Conservation (phyloP, 345 rosid genomes). For the Melaleuca alternifolia region DNA sequence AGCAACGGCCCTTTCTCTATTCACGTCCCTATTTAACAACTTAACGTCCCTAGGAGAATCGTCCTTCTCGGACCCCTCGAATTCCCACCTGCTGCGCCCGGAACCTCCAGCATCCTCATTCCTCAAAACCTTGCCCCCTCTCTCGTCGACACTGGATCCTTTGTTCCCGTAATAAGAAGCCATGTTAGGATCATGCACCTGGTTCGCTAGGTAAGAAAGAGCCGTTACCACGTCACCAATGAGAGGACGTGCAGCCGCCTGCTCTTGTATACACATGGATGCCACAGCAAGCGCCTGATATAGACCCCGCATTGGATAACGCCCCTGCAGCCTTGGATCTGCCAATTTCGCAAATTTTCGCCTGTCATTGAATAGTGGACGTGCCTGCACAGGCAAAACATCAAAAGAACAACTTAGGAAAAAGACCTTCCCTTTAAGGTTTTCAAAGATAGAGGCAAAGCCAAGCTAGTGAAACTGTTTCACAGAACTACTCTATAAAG, state of each 20-base stretch:
- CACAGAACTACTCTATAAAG: neutral
- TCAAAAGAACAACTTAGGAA: neutral
- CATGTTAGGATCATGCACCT: conserved; percentile 48
- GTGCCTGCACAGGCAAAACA: conserved; percentile 41
- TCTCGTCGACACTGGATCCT: conserved; percentile 29
- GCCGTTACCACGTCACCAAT: conserved; percentile 92
- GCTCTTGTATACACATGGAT: conserved; percentile 93
- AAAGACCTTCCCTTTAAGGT: neutral
- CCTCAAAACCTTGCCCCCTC: conserved; percentile 37
- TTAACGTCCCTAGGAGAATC: conserved; percentile 69
- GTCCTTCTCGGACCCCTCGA: conserved; percentile 78
- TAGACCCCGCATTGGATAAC: conserved; percentile 72
- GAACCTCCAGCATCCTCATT: conserved; percentile 60
- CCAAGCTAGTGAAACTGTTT: neutral
- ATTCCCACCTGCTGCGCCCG: conserved; percentile 44
- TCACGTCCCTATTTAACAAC: conserved; percentile 49
- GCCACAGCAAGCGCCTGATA: conserved; percentile 97
- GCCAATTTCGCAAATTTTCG: conserved; percentile 67
- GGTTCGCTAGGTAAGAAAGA: conserved; percentile 84
- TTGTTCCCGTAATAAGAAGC: conserved; percentile 10
- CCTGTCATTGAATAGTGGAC: conserved; percentile 74
- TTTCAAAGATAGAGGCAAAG: neutral
- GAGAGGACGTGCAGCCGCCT: conserved; percentile 88
- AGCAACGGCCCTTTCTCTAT: conserved; percentile 80
- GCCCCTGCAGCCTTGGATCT: conserved; percentile 69